phyloP scores from a whole-genome alignment of 2,329 filamentous ascomycete genomes.

The Sclerotinia glacialis region DNA sequence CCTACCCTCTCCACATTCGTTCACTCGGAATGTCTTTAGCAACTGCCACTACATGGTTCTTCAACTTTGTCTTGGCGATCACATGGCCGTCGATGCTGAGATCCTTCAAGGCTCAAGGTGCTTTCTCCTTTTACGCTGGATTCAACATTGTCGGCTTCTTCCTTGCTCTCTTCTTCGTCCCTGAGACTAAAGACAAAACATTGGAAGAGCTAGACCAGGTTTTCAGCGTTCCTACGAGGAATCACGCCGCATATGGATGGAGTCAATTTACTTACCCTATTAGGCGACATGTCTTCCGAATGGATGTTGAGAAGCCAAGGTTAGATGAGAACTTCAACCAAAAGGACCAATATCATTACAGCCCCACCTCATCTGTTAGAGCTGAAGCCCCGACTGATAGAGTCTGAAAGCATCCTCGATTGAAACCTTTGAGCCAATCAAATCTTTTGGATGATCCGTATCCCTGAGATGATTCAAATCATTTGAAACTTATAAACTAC shows the following conservation, averaged over 20 bases:
- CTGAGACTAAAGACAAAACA: conserved; percentile 54
- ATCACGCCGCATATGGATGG: conserved; percentile 15
- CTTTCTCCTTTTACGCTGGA: conserved; percentile 53
- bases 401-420: not conserved
- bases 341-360: not conserved
- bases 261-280: conserved; percentile 15
- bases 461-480: not conserved
- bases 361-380: not conserved
- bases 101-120: conserved; percentile 40
- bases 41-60: conserved; percentile 58
- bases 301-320: conserved; percentile 5
- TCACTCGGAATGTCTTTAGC: conserved; percentile 61
- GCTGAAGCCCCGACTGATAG: not conserved
- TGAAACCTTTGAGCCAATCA: not conserved
- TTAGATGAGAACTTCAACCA: not conserved
- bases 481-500: not conserved
- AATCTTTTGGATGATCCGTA: not conserved
- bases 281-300: conserved; percentile 8
- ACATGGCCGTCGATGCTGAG: conserved; percentile 38
- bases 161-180: conserved; percentile 55
- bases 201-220: conserved; percentile 38
- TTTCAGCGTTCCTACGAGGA: conserved; percentile 8
- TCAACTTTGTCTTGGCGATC: conserved; percentile 58
- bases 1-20: conserved; percentile 60
- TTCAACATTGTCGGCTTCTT: conserved; percentile 54